These are phyloP conservation scores for Xylaria scruposa DNA, from an alignment of 495 filamentous ascomycete species.

Conservation along the genomic window DNA sequence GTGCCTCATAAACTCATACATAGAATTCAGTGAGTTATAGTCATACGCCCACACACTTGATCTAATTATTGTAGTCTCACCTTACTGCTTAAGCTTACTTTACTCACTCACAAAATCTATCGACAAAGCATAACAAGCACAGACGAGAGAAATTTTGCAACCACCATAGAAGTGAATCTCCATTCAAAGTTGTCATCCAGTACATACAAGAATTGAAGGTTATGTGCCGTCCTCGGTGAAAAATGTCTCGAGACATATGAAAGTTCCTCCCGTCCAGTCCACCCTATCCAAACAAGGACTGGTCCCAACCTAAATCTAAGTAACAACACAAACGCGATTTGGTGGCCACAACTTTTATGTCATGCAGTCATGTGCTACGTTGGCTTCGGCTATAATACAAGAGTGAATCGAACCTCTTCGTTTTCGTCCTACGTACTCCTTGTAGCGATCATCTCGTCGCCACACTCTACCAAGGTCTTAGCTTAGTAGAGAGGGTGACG, in stretches of 20 bases:
- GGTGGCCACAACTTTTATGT: constrained; percentile 20
- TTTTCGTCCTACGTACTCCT: background rate
- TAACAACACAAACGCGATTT: constrained; percentile 8
- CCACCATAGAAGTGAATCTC: constrained; percentile 20
- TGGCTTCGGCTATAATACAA: constrained; percentile 20
- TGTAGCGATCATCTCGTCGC: background rate
- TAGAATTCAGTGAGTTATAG: too few species aligned
- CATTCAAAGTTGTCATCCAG: constrained; percentile 27
- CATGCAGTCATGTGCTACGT: constrained; percentile 18
- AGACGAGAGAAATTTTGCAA: background rate
- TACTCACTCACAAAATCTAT: background rate
- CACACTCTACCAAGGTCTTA: background rate
- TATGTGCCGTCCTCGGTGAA: constrained; percentile 16
- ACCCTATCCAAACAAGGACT: constrained; percentile 17
- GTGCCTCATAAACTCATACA: too few species aligned
- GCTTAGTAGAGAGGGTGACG: constrained; percentile 26
- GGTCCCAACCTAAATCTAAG: constrained; percentile 9
- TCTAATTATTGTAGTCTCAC: background rate
- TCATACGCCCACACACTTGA: too few species aligned
- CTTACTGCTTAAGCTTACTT: background rate
- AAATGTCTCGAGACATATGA: constrained; percentile 7
- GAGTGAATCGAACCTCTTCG: constrained; percentile 19
- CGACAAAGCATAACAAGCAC: background rate
- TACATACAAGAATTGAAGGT: constrained; percentile 30
- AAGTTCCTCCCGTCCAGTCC: constrained; percentile 7